phyloP scores from a whole-genome alignment of 352 stramenopile species.

The Phytophthora brassicae region DNA sequence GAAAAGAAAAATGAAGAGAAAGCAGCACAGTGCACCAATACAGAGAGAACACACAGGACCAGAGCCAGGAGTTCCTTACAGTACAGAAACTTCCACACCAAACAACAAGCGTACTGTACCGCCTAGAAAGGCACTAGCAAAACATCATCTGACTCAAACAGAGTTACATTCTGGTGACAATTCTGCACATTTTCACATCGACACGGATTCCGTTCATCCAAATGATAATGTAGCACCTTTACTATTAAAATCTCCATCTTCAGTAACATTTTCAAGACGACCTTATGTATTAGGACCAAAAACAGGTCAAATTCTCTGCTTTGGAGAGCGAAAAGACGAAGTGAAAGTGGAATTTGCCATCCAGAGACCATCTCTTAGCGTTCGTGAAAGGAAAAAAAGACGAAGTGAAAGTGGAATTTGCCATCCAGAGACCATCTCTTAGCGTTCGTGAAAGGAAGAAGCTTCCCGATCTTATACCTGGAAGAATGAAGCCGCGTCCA shows the following conservation, averaged over 20 bases:
- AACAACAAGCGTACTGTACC: constrained; percentile 19
- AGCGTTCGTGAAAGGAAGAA: constrained; percentile 6
- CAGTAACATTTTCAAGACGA: constrained; percentile 6
- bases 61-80: constrained; percentile 44
- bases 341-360: constrained; percentile 27
- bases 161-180: neutral
- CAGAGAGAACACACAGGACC: constrained; percentile 11
- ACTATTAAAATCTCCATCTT: constrained; percentile 17
- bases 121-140: constrained; percentile 39
- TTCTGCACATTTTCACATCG: constrained; percentile 12
- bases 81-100: constrained; percentile 15
- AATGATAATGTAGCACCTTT: neutral
- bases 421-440: constrained; percentile 4
- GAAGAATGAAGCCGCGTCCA: constrained; percentile 2
- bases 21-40: neutral
- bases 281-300: constrained; percentile 10
- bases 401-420: constrained; percentile 26
- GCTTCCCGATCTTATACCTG: constrained; percentile 17
- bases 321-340: constrained; percentile 22
- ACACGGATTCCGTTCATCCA: constrained; percentile 1
- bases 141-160: constrained; percentile 3
- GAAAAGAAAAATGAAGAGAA: constrained; percentile 28
- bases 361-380: constrained; percentile 5
- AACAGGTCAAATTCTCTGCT: constrained; percentile 3
- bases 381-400: constrained; percentile 13